phyloP scores from a whole-genome alignment of 1,284 basidiomycete species.

The Moesziomyces antarcticus region DNA sequence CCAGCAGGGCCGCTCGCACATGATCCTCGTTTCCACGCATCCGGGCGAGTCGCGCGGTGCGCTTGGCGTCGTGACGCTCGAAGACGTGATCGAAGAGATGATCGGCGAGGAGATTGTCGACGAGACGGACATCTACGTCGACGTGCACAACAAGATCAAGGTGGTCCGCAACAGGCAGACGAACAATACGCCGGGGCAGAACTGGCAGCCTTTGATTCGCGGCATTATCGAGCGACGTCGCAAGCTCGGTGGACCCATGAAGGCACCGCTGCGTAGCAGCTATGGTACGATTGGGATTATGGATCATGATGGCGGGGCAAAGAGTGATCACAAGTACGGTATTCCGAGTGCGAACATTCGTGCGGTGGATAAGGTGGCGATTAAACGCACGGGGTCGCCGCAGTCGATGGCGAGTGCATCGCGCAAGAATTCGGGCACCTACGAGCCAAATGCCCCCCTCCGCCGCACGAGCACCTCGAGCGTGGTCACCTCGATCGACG shows the following conservation, averaged over 20 bases:
- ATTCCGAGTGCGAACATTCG: constrained; percentile 24
- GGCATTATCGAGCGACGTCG: constrained; percentile 66
- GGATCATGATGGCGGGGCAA: constrained; percentile 15
- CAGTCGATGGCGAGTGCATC: constrained; percentile 17
- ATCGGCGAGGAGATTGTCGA: constrained; percentile 67
- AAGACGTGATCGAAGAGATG: constrained; percentile 74
- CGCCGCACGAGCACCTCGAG: constrained; percentile 35
- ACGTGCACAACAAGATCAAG: constrained; percentile 63
- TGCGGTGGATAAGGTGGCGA: constrained; percentile 58
- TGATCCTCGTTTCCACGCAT: constrained; percentile 84
- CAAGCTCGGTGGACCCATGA: constrained; percentile 56
- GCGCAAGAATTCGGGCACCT: constrained; percentile 19
- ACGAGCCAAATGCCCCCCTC: constrained; percentile 25
- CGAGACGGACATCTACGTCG: constrained; percentile 66
- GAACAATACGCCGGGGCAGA: constrained; percentile 32
- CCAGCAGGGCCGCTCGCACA: constrained; percentile 94
- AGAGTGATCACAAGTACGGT: constrained; percentile 41
- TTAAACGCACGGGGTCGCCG: constrained; percentile 55
- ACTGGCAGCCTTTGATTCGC: constrained; percentile 65
- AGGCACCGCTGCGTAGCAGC: constrained; percentile 54
- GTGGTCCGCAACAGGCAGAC: constrained; percentile 46
- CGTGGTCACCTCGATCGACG: constrained; percentile 25
- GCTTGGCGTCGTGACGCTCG: constrained; percentile 69
- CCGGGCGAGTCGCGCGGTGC: constrained; percentile 84
- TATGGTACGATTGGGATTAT: constrained; percentile 52